Evolutionary conservation across 2,329 filamentous ascomycete genomes (phyloP), one percentile per base, ranked within the genome.

Genomic region (Cercospora janseana): DNA sequence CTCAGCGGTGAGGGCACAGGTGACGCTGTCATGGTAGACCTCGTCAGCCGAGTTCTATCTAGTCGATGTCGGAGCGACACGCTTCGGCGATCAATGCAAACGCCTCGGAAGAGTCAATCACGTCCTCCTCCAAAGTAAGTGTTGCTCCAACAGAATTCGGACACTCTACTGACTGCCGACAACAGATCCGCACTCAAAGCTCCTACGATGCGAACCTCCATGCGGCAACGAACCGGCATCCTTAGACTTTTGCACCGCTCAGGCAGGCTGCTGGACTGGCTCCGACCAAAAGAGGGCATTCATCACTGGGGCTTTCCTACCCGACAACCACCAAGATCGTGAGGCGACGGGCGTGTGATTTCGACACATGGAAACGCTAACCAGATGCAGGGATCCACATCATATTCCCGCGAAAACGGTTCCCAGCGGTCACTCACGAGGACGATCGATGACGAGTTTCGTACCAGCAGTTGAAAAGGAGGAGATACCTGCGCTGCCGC

Each of bases 1-100:
- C n/a, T 53, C 26, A 53, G 37, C 24, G 51, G 51, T n/a, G 46
- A 45, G 10, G 51, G 51, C 3, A 46, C 51, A 9, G 40, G 40
- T n/a, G 50, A 49, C 20, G 50, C 47, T 4, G 45, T 49, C 0
- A 34, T 52, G 4, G 45, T 52, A 3, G 50, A 52, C 9, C 27
- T 52, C 16, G 45, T 45, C 26, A 43, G 45, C 24, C 32, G 46
- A 27, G 42, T 49, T 4, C 26, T 52, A 12, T 42, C 40, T 24
- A 40, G 41, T 20, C 51, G 40, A 2, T 28, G 43, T 28, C 40
- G 41, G 46, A 47, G 48, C 24, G 50, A 52, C 23, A n/a, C n/a
- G n/a, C n/a, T n/a, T n/a, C n/a, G 44, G 32, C n/a, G 44, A 46
- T 38, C n/a, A 23, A 18, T 32, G 13, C 44, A 32, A 28, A 16